Evolutionary conservation across 257 asterid genomes (phyloP).

Genomic region (Schizonepeta tenuifolia): DNA sequence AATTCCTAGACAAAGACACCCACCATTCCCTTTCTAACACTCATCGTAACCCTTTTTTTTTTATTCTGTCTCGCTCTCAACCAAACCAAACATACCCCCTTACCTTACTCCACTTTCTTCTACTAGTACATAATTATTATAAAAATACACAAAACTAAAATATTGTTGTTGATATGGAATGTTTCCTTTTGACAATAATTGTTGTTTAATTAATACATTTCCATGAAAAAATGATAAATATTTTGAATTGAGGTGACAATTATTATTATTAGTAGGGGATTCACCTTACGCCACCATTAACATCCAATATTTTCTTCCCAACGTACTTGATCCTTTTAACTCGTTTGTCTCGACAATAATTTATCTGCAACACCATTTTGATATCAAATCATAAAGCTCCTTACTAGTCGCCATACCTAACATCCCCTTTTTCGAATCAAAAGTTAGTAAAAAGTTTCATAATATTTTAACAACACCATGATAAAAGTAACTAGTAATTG

Average conservation of each 20-base stretch:
- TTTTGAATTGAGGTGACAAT: constrained; percentile 23
- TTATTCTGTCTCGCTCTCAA: constrained; percentile 16
- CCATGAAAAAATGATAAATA: constrained; percentile 17
- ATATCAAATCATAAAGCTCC: background rate
- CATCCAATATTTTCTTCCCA: background rate
- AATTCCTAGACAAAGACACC: constrained; percentile 30
- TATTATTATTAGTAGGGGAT: background rate
- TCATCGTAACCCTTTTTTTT: constrained; percentile 9
- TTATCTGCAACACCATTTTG: background rate
- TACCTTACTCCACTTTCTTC: constrained; percentile 32
- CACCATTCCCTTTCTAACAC: constrained; percentile 30
- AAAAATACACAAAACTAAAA: background rate
- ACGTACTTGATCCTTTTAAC: too few species aligned
- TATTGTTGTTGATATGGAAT: constrained; percentile 12
- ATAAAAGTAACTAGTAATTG: background rate
- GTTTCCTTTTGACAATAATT: constrained; percentile 23
- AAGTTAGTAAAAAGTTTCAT: constrained; percentile 12
- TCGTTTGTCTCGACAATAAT: too few species aligned
- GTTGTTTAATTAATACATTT: constrained; percentile 26
- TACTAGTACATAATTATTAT: constrained; percentile 4
- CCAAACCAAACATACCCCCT: background rate
- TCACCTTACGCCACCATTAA: background rate
- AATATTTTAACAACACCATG: background rate
- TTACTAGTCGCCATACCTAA: constrained; percentile 15
- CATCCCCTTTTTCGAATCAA: background rate